phyloP scores from a whole-genome alignment of 1,284 basidiomycete species.

The Limonomyces culmigenus region DNA sequence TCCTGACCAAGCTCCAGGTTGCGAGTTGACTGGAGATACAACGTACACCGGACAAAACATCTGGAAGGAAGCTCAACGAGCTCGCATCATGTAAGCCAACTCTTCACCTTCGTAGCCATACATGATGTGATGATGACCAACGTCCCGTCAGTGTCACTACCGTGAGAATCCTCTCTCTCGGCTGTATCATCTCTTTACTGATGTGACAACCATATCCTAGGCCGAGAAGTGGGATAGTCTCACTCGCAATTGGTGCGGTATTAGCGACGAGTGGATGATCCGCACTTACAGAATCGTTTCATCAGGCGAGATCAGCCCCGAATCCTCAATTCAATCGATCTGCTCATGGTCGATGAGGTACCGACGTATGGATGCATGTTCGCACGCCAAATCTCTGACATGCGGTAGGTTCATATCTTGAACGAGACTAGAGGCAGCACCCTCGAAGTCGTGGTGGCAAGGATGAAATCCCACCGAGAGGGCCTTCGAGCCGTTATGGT shows the following conservation, averaged over 20 bases:
- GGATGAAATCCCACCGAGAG: conserved; percentile 72
- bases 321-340: conserved; percentile 50
- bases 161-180: conserved; percentile 21
- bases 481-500: conserved; percentile 73
- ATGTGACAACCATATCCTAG: no score
- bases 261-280: no score
- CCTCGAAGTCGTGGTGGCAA: conserved; percentile 81
- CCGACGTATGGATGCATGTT: no score
- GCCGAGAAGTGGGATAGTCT: conserved; percentile 93
- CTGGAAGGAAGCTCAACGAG: conserved; percentile 57
- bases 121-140: no score
- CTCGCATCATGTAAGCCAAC: conserved; percentile 53
- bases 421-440: conserved; percentile 82
- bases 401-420: conserved; percentile 88
- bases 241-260: conserved; percentile 63
- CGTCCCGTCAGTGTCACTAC: conserved; percentile 62
- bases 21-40: conserved; percentile 87
- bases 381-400: no score
- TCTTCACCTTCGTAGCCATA: no score
- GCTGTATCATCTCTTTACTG: not conserved
- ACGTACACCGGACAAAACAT: conserved; percentile 37
- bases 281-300: not conserved
- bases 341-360: conserved; percentile 88
- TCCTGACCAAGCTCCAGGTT: conserved; percentile 28
- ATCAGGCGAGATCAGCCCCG: conserved; percentile 45